Evolutionary conservation across 2,329 filamentous ascomycete species (phyloP), one percentile per base, ranked within the genome.

Genomic region (Stromatinia cepivora): DNA sequence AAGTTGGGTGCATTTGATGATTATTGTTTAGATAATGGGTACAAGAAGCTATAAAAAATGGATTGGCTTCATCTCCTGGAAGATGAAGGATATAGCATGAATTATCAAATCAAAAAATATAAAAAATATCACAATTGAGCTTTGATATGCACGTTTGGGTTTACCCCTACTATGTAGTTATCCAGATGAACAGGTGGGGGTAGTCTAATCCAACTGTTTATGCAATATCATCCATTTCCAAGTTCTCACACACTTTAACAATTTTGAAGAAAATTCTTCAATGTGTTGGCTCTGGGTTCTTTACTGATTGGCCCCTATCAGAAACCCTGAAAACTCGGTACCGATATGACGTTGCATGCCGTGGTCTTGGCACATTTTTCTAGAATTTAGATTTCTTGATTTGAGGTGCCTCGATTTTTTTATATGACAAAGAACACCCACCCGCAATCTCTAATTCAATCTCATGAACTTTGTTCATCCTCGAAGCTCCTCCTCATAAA

Each of bases 11-110:
- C 69, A 75, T 76, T 75, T 71, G 64, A 69, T 70, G 63, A 69
- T 72, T 72, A 70, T 73, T 74, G 74, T 74, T 69, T 77, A 76
- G 73, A 76, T 75, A 73, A 75, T 73, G 70, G 71, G 70, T 72
- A 69, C 46, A 64, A 56, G 70, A 70, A 70, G 71, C 70, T 52
- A 71, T 46, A 45, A 66, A 64, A 39, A 52, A 69, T 42, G 63
- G 59, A 46, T 69, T 70, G 46, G 58, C 66, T 67, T 62, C 65
- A 34, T 66, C 65, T 64, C 50, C 28, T 66, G 52, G 71, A 69
- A 69, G 73, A 67, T 69, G 58, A 64, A 67, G 57, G 69, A 59
- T 59, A 46, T 48, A 66, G 56, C 53, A 45, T 28, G 45, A 59
- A 52, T 28, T 28, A 50, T 50, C 31, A 20, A 62, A 34, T 62